A percentile compares a stretch with the other conserved stretches of the same genome.
Evolutionary conservation across 306 rosid genomes (phyloP).

Genomic region (Quercus gilva): DNA sequence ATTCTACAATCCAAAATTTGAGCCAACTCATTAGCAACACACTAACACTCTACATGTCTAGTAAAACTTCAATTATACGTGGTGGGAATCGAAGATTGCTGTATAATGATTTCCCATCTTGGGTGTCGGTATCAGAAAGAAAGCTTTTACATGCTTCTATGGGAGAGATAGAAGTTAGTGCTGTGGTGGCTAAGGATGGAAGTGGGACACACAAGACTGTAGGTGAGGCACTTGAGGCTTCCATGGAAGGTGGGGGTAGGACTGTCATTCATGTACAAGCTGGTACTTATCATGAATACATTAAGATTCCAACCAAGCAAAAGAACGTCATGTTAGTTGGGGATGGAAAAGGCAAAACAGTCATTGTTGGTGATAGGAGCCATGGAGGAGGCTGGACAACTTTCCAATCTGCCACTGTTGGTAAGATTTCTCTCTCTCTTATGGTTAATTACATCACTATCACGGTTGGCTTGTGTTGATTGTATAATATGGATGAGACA

Average conservation of each 20-base stretch:
- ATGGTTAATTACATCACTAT: too few species aligned
- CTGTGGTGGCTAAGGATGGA: conserved; percentile 43
- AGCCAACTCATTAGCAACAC: conserved; percentile 20
- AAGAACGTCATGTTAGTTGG: conserved; percentile 37
- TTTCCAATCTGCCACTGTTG: conserved; percentile 34
- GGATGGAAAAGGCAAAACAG: conserved; percentile 31
- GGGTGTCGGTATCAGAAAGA: conserved; percentile 27
- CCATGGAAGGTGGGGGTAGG: conserved; percentile 22
- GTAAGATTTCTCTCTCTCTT: conserved; percentile 5
- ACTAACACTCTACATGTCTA: conserved; percentile 10
- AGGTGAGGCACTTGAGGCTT: conserved; percentile 23
- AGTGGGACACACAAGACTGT: conserved; percentile 34
- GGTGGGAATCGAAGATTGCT: conserved; percentile 11
- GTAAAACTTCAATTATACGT: background rate
- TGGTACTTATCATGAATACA: conserved; percentile 34
- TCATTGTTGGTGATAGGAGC: conserved; percentile 25
- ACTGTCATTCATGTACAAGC: conserved; percentile 29
- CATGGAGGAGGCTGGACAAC: conserved; percentile 27
- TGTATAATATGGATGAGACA: too few species aligned
- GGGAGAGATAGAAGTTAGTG: conserved; percentile 21
- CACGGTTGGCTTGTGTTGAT: too few species aligned
- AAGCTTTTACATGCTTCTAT: conserved; percentile 25
- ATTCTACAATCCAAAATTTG: background rate
- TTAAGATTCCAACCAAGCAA: conserved; percentile 26
- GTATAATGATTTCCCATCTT: conserved; percentile 19